Base-by-base conservation (phyloP, 179 eudicot species). In the Silene vulgaris region DNA sequence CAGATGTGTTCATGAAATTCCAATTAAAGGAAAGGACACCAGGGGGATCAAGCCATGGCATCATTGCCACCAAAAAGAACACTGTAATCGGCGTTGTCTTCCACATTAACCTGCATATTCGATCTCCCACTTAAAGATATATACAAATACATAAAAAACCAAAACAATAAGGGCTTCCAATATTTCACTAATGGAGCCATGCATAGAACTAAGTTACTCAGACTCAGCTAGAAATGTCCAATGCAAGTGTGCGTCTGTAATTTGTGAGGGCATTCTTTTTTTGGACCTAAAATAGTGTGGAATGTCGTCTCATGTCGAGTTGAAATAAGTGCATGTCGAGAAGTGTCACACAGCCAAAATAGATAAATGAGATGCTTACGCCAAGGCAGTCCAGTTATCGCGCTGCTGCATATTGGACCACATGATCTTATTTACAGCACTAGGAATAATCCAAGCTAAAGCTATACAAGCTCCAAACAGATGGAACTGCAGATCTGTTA, bases 391-490 rank as follows among this genome's bases (percentile, higher is more conserved):
- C 97, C 97, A 92, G 77, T 87, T 92, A 52, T 92, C 92, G 52
- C 86, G 91, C 65, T 92, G 96, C 84, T 92, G 97, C 84, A 92
- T 87, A 88, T 84, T 92, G 80, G 97, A 92, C 97, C 97, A 92
- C 82, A 92, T 60, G 75, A 92, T 91, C 79, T 92, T 92, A 86
- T 92, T 92, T 45, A 88, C 89, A 11, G 97, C 97, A 85, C 97
- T 92, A 17, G 97, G 97, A 77, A 92, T 79, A 80, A 90, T 92
- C 97, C 97, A 92, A 66, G 96, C 96, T 78, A 92, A 86, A n/a
- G 97, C 94, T 79, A 92, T 79, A 85, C 97, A 92, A 59, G 97
- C 97, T 85, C 97, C 97, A 79, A 90, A 90, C 66, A 92, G 84
- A 79, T 92, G 94, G 85, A 92, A 90, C 76, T 92, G 92, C 67